Evolutionary conservation across 208 protist species (phyloP).

Genomic region (Vickermania ingenoplastis): DNA sequence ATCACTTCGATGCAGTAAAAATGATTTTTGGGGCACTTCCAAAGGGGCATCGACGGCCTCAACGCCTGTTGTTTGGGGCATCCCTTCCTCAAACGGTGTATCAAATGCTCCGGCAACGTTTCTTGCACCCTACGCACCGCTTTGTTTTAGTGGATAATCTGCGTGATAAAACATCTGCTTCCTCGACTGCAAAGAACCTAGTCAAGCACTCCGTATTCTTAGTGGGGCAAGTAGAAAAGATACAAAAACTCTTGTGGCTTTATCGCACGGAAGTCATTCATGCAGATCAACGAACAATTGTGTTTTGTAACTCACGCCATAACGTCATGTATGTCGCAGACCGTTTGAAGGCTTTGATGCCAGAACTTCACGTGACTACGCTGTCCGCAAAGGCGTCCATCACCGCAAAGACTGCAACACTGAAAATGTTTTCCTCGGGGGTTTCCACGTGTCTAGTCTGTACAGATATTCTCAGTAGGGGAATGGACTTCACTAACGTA

Average conservation of each 20-base stretch:
- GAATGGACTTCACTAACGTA: constrained; percentile 94
- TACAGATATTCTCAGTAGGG: constrained; percentile 97
- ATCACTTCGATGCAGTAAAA: constrained; percentile 78
- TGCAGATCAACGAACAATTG: constrained; percentile 52
- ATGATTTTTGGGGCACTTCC: constrained; percentile 68
- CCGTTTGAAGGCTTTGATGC: constrained; percentile 31
- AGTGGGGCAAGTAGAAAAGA: constrained; percentile 62
- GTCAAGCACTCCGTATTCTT: constrained; percentile 58
- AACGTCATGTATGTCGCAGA: constrained; percentile 75
- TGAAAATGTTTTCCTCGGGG: constrained; percentile 91
- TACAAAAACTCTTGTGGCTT: constrained; percentile 55
- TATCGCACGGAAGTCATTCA: constrained; percentile 58
- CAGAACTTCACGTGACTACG: constrained; percentile 34
- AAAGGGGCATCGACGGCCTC: constrained; percentile 42
- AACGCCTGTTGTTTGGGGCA: constrained; percentile 61
- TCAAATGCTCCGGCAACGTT: constrained; percentile 59
- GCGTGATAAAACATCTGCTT: constrained; percentile 16
- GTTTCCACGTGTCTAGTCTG: constrained; percentile 91
- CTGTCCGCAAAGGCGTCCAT: constrained; percentile 54
- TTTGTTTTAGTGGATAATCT: constrained; percentile 61
- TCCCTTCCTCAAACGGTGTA: constrained; percentile 65
- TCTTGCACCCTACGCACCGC: constrained; percentile 68
- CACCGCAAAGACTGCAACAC: constrained; percentile 38
- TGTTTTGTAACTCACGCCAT: constrained; percentile 83
- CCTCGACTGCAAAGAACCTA: background rate